Percentiles rank a stretch among this genome's conserved stretches.
These are phyloP conservation scores for Entomortierella chlamydospora DNA, from an alignment of 192 early-diverging fungal genomes.

Conservation along the genomic window DNA sequence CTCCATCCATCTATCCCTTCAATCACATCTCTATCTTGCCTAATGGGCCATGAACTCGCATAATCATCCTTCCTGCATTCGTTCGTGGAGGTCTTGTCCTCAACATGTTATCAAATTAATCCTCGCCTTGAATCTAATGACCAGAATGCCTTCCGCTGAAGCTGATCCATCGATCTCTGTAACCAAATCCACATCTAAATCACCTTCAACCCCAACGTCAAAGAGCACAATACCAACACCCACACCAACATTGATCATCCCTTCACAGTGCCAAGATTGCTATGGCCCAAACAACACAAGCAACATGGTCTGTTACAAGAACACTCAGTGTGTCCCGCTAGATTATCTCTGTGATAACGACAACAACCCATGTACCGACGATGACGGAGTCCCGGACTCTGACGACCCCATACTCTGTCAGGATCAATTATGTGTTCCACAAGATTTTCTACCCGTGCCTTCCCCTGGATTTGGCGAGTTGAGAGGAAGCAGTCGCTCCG, in stretches of 20 bases:
- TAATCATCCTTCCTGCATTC: too few relatives aligned
- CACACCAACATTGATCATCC: conserved; percentile 26
- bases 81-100: too few relatives aligned
- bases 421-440: conserved; percentile 20
- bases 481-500: neutral
- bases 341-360: conserved; percentile 15
- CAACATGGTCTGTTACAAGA: conserved; percentile 28
- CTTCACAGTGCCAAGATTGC: conserved; percentile 26
- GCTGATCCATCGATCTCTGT: too few relatives aligned
- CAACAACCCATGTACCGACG: conserved; percentile 1
- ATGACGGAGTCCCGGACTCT: conserved; percentile 2
- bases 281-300: conserved; percentile 10
- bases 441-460: conserved; percentile 11
- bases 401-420: conserved; percentile 21
- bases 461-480: conserved; percentile 9
- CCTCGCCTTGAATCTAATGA: too few relatives aligned
- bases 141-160: too few relatives aligned
- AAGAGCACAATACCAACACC: neutral
- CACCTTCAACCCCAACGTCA: neutral
- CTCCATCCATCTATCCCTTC: too few relatives aligned
- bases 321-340: conserved; percentile 38
- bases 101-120: too few relatives aligned
- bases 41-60: too few relatives aligned
- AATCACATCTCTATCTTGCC: too few relatives aligned
- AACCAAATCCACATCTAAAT: neutral